phyloP scores from a whole-genome alignment of 1,284 basidiomycete genomes.

The Ustilago trichophora region DNA sequence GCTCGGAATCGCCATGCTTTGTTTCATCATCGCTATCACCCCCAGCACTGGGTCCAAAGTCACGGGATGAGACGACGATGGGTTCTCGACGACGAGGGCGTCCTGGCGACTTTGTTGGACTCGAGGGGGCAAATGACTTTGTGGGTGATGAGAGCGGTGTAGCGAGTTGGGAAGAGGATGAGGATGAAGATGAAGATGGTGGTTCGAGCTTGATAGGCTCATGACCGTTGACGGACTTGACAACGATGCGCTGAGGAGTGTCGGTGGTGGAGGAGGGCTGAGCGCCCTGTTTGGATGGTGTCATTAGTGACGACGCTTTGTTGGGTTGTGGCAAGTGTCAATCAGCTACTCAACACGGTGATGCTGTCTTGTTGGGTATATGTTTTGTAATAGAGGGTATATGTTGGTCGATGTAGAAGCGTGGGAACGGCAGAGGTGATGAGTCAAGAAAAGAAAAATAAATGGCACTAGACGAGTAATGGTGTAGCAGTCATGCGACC shows the following conservation, averaged over 20 bases:
- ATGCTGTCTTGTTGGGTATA: too few relatives aligned
- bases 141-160: conserved; percentile 31
- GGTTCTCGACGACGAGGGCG: conserved; percentile 34
- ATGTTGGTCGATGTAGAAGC: too few relatives aligned
- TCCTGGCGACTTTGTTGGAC: conserved; percentile 35
- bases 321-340: too few relatives aligned
- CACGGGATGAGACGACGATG: conserved; percentile 37
- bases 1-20: conserved; percentile 27
- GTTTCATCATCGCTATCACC: conserved; percentile 34
- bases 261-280: too few relatives aligned
- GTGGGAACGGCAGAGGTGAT: too few relatives aligned
- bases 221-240: conserved; percentile 46
- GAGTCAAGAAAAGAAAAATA: too few relatives aligned
- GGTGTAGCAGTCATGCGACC: too few relatives aligned
- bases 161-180: conserved; percentile 9
- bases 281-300: conserved; percentile 16
- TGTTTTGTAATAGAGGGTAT: too few relatives aligned
- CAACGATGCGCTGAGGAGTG: conserved; percentile 41
- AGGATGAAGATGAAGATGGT: conserved; percentile 6
- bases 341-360: too few relatives aligned
- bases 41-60: conserved; percentile 42
- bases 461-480: too few relatives aligned
- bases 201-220: conserved; percentile 37
- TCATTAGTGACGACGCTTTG: conserved; percentile 16
- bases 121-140: conserved; percentile 19